A percentile compares a stretch with the other conserved stretches of the same genome.
Conservation (phyloP, 371 early-diverging fungal genomes). For the Rhizopus sp. region DNA sequence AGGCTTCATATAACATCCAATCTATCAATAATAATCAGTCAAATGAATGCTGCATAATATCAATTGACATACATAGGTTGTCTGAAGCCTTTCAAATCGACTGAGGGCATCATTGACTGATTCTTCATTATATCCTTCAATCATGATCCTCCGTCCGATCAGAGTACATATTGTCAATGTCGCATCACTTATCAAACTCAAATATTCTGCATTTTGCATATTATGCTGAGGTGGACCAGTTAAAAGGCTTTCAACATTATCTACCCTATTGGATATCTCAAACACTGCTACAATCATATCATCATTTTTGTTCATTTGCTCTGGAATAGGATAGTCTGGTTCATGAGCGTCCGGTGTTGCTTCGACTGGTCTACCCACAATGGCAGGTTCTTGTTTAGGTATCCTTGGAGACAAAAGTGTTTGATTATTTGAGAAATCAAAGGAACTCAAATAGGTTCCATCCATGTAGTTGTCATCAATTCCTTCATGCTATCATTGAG, state of each 20-base stretch:
- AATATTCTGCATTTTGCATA: conserved; percentile 25
- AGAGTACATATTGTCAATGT: conserved; percentile 30
- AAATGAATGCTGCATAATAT: neutral
- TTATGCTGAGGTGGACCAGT: conserved; percentile 25
- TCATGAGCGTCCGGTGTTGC: neutral
- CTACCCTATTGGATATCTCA: conserved; percentile 26
- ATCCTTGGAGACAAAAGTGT: neutral
- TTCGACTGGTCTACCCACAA: neutral
- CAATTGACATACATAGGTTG: conserved; percentile 29
- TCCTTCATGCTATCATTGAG: conserved; percentile 8
- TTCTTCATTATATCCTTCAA: conserved; percentile 18
- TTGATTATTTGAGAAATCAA: neutral
- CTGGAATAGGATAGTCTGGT: neutral
- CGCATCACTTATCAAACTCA: conserved; percentile 20
- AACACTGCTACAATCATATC: conserved; percentile 17
- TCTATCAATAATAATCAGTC: conserved; percentile 15
- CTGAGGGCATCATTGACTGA: conserved; percentile 32
- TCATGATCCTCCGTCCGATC: conserved; percentile 18
- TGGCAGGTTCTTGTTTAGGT: neutral
- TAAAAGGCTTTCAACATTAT: conserved; percentile 19
- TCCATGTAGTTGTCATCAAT: conserved; percentile 19
- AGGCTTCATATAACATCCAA: conserved; percentile 11
- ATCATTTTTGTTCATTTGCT: neutral
- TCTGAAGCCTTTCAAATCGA: conserved; percentile 38
- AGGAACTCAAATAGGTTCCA: conserved; percentile 22